Base-by-base conservation (phyloP, 345 rosid genomes). In the Brassica rapa region DNA sequence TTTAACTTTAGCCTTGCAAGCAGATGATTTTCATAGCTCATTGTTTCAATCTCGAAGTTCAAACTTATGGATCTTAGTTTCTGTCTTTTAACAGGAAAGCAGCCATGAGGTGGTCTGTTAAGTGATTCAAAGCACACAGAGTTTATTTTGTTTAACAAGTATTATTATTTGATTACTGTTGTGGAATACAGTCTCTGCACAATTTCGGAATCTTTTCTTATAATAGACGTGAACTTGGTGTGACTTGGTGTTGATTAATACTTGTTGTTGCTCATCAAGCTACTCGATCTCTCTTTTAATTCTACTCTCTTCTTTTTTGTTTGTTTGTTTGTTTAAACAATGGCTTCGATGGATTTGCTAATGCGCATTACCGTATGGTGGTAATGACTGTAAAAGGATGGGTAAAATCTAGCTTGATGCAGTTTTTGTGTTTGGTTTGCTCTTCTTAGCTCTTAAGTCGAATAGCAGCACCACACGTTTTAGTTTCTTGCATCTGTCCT, bases 31-130 rank as follows among this genome's bases (percentile, higher is more conserved):
- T n/a, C 65, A 7, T 7, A 30, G 21, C 1, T 66, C 24, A 25
- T 25, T 25, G 29, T 73, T 60, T 23, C 8, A 15, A 24, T 56
- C 23, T 73, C 70, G 25, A 73, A 68, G 78, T 74, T 68, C 82
- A 80, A 49, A 74, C 78, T 79, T 68, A 79, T 73, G 79, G 71
- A 73, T 80, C 82, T 80, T 53, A 68, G 65, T 62, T 68, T 80
- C 66, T 74, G 71, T 80, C 61, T 80, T 69, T 69, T 67, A 74
- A 73, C 82, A 80, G 82, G 82, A 62, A 73, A 39, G 51, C 75
- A 68, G 63, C 75, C 39, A 63, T 74, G 79, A 80, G 71, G 79
- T 53, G 53, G 75, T 73, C 73, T 80, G 79, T 74, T 73, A 68
- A 68, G 41, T 69, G 74, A 62, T 79, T 69, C 66, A 21, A 51